Conservation (phyloP, 2,329 filamentous ascomycete species). For the Claviceps fusiformis region DNA sequence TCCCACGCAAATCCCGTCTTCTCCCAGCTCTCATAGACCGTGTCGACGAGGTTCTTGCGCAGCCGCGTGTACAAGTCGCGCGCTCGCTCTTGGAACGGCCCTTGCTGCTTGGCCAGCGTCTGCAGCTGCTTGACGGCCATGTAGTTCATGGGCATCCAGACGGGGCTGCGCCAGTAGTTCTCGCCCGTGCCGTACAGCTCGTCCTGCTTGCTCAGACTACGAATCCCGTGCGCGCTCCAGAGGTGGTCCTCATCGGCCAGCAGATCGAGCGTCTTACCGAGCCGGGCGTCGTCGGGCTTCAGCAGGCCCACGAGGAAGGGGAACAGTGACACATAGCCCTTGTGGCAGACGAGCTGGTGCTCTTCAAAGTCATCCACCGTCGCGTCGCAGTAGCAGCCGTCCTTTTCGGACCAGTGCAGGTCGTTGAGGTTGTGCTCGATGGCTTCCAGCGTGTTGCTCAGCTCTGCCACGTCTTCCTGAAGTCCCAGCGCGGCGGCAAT, state of each 20-base stretch:
- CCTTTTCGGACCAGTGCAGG: slow-evolving; percentile 76
- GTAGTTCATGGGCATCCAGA: slow-evolving; percentile 97
- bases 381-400: slow-evolving; percentile 81
- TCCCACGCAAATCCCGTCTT: slow-evolving; percentile 96
- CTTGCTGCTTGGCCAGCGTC: slow-evolving; percentile 48
- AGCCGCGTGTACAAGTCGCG: slow-evolving; percentile 62
- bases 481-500: slow-evolving; percentile 67
- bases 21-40: slow-evolving; percentile 76
- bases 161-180: slow-evolving; percentile 92
- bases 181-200: slow-evolving; percentile 78
- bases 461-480: slow-evolving; percentile 60
- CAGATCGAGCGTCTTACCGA: slow-evolving; percentile 64
- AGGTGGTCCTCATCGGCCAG: slow-evolving; percentile 71
- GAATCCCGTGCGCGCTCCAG: slow-evolving; percentile 81
- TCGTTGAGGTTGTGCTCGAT: slow-evolving; percentile 81
- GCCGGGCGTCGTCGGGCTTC: slow-evolving; percentile 55
- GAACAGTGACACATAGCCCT: slow-evolving; percentile 88
- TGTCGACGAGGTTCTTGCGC: slow-evolving; percentile 74
- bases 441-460: slow-evolving; percentile 56
- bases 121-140: slow-evolving; percentile 65
- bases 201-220: slow-evolving; percentile 75
- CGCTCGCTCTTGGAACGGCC: slow-evolving; percentile 57
- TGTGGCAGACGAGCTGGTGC: slow-evolving; percentile 79
- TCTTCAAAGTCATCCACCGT: slow-evolving; percentile 95
- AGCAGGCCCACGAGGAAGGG: slow-evolving; percentile 81